Percentiles rank a stretch among this genome's conserved stretches.
Evolutionary conservation across 192 early-diverging fungal genomes (phyloP).

Genomic region (Nowakowskiella sp.): DNA sequence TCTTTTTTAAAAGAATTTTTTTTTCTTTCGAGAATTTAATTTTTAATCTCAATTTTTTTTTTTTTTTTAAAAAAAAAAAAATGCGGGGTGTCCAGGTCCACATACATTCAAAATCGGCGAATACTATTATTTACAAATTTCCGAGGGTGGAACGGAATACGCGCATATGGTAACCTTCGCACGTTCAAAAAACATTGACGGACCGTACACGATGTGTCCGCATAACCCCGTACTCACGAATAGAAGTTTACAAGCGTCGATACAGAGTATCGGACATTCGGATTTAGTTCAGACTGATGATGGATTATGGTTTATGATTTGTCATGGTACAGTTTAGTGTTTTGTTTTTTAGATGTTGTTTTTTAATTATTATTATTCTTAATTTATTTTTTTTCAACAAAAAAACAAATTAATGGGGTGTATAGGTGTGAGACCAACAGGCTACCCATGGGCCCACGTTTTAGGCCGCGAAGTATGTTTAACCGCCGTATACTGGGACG

Average conservation of each 20-base stretch:
- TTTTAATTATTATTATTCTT: too few relatives aligned
- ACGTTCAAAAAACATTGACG: constrained; percentile 6
- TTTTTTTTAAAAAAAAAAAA: too few relatives aligned
- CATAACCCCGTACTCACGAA: constrained; percentile 4
- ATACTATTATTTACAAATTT: neutral
- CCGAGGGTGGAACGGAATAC: constrained; percentile 12
- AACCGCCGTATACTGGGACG: neutral
- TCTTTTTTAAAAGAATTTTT: neutral
- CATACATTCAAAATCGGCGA: constrained; percentile 2
- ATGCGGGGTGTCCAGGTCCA: too few relatives aligned
- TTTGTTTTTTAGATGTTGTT: too few relatives aligned
- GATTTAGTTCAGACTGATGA: constrained; percentile 10
- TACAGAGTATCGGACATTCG: constrained; percentile 1
- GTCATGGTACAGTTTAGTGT: neutral
- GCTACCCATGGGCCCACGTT: neutral
- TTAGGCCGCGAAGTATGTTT: neutral
- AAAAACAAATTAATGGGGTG: neutral
- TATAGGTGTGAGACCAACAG: neutral
- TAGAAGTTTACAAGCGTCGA: neutral
- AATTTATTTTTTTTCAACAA: neutral
- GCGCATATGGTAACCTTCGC: constrained; percentile 10
- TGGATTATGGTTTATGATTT: constrained; percentile 11
- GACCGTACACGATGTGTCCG: constrained; percentile 6
- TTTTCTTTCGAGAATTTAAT: too few relatives aligned
- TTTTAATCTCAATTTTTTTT: too few relatives aligned